A percentile compares a stretch with the other conserved stretches of the same genome.
Conservation (phyloP, 345 rosid genomes). For the Aegle marmelos region DNA sequence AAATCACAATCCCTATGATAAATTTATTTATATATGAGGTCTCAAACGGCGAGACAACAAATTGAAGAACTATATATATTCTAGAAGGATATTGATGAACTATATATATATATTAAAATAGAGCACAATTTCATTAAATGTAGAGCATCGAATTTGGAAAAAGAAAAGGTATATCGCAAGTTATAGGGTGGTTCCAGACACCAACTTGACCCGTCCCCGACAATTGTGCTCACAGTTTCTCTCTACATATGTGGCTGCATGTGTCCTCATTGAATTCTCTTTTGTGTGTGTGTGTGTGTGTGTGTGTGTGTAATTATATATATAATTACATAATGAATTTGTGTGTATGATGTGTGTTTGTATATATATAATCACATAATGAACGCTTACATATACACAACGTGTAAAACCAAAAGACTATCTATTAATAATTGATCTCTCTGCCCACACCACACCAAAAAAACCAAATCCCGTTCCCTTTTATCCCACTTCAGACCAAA, state of each 20-base stretch:
- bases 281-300: too few relatives aligned
- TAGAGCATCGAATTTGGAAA: conserved; percentile 8
- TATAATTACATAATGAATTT: not conserved
- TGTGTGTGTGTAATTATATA: not conserved
- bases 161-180: not conserved
- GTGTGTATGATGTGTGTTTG: not conserved
- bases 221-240: conserved; percentile 22
- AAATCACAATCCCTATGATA: too few relatives aligned
- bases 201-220: conserved; percentile 26
- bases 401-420: not conserved
- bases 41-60: too few relatives aligned
- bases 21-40: too few relatives aligned
- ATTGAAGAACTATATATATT: not conserved
- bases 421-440: not conserved
- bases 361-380: not conserved
- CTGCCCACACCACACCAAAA: conserved; percentile 26
- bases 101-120: too few relatives aligned
- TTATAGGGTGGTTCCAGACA: conserved; percentile 1
- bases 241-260: conserved; percentile 1
- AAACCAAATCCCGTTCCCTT: conserved; percentile 12
- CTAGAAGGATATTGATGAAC: not conserved
- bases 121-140: conserved; percentile 2
- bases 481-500: conserved; percentile 22
- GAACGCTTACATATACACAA: conserved; percentile 9
- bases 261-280: conserved; percentile 11